Evolutionary conservation across 306 rosid genomes (phyloP).

Genomic region (Ammopiptanthus mongolicus): DNA sequence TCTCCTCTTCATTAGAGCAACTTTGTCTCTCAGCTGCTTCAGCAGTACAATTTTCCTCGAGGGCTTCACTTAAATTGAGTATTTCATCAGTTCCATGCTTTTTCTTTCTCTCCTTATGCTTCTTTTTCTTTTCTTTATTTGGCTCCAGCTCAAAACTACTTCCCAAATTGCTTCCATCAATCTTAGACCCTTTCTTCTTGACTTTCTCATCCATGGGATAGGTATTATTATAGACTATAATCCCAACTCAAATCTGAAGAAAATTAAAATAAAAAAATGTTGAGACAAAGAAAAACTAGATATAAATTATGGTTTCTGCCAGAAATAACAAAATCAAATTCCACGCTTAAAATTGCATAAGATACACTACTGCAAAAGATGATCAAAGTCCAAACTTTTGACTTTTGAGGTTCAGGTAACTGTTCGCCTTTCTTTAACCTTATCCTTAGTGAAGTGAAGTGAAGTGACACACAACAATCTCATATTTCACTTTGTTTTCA

Average conservation of each 20-base stretch:
- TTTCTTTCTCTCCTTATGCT: slow-evolving; percentile 1
- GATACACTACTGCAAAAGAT: too few relatives aligned
- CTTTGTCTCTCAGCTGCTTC: neutral
- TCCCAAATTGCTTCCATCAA: neutral
- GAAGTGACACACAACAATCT: too few relatives aligned
- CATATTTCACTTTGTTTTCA: too few relatives aligned
- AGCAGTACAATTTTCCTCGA: neutral
- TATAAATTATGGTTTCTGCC: neutral
- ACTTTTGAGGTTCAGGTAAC: too few relatives aligned
- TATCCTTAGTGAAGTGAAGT: too few relatives aligned
- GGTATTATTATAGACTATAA: neutral
- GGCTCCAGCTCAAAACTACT: neutral
- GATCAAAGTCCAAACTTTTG: too few relatives aligned
- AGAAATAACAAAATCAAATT: neutral
- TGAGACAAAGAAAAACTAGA: neutral
- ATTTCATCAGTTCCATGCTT: neutral
- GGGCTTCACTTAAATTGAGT: neutral
- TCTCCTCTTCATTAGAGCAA: neutral
- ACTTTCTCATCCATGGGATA: slow-evolving; percentile 15
- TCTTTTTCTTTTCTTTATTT: slow-evolving; percentile 2
- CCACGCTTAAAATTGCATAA: too few relatives aligned
- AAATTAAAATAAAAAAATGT: neutral
- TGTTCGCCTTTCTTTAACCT: too few relatives aligned
- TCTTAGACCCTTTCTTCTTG: neutral
- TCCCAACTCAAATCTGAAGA: neutral